Evolutionary conservation across 83 land plant genomes (phyloP).

Genomic region (Diphasiastrum complanatum): DNA sequence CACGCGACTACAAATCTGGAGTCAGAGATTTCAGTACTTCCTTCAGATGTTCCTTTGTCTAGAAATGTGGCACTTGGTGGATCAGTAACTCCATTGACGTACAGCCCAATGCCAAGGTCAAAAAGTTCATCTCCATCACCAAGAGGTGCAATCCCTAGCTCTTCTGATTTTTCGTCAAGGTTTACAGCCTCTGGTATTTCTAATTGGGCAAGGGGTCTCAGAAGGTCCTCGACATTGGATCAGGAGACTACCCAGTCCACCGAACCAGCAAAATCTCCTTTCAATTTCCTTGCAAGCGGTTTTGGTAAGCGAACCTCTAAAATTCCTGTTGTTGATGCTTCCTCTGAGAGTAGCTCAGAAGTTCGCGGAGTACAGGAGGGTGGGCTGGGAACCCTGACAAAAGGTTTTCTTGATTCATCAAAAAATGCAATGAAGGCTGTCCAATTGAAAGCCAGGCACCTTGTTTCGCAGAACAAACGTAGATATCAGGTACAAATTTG

Average conservation of each 20-base stretch:
- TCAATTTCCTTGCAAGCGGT: conserved; percentile 44
- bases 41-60: too few relatives aligned
- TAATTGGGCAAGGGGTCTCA: conserved; percentile 12
- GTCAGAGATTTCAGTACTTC: too few relatives aligned
- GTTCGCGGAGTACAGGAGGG: conserved; percentile 44
- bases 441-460: conserved; percentile 81
- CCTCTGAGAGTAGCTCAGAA: conserved; percentile 30
- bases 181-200: too few relatives aligned
- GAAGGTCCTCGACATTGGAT: conserved; percentile 7
- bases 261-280: conserved; percentile 15
- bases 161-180: too few relatives aligned
- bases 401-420: conserved; percentile 81
- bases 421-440: conserved; percentile 83
- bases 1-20: too few relatives aligned
- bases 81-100: too few relatives aligned
- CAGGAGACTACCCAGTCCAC: not conserved
- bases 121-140: too few relatives aligned
- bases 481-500: conserved; percentile 62
- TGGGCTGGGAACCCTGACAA: conserved; percentile 66
- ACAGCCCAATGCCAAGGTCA: too few relatives aligned
- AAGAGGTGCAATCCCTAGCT: too few relatives aligned
- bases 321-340: conserved; percentile 38
- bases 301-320: conserved; percentile 49
- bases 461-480: conserved; percentile 93
- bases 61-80: too few relatives aligned